These are phyloP conservation scores for Eucalyptus albens DNA, from an alignment of 345 rosid species.

Conservation along the genomic window DNA sequence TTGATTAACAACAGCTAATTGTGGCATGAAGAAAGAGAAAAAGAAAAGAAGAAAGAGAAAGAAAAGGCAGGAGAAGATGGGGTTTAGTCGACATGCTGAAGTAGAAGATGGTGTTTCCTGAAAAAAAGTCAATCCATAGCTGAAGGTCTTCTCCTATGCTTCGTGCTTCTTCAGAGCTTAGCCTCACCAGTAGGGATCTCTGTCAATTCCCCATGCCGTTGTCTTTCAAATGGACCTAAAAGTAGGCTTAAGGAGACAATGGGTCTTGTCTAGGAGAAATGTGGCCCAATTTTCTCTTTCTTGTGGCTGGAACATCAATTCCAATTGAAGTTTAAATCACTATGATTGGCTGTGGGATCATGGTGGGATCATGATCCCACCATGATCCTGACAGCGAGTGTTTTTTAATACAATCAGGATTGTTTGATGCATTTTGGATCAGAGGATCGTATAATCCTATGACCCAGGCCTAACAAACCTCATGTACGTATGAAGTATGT, in stretches of 20 bases:
- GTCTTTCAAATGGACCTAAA: not conserved
- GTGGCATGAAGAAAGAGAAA: not conserved
- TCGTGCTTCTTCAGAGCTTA: not conserved
- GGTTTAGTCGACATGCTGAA: not conserved
- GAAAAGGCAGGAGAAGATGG: not conserved
- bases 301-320: not conserved
- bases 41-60: not conserved
- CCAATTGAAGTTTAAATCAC: not conserved
- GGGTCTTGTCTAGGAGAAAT: not conserved
- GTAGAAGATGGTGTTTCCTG: not conserved
- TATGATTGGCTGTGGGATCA: not conserved
- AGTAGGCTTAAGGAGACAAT: not conserved
- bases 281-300: not conserved
- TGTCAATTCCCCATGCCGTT: not conserved
- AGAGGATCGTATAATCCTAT: not conserved
- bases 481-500: not conserved
- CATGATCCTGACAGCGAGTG: not conserved
- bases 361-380: not conserved
- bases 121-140: not conserved
- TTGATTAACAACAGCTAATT: not conserved
- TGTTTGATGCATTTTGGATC: not conserved
- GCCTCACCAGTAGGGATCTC: not conserved
- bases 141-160: not conserved
- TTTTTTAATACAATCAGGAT: not conserved
- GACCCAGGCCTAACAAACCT: not conserved